These are phyloP conservation scores for Ogataea kodamae DNA, from an alignment of 805 yeast genomes.

Conservation along the genomic window DNA sequence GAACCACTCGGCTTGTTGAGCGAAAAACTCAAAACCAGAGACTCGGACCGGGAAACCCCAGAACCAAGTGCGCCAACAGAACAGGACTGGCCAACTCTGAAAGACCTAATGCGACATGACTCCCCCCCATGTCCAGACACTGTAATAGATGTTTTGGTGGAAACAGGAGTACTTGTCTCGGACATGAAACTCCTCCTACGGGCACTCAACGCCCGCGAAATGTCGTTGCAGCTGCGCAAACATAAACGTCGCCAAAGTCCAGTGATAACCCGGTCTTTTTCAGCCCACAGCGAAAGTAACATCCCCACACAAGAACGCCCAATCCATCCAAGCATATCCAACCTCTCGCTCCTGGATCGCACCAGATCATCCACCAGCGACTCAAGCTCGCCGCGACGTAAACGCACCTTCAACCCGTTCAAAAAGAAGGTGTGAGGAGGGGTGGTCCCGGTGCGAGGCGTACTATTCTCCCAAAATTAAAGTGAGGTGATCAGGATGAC, in stretches of 20 bases:
- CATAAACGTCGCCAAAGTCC: too few relatives aligned
- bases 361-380: too few relatives aligned
- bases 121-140: conserved; percentile 54
- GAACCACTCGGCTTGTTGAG: conserved; percentile 14
- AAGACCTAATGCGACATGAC: conserved; percentile 52
- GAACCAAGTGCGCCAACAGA: background rate
- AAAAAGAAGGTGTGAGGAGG: conserved; percentile 5
- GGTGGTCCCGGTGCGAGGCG: conserved; percentile 3
- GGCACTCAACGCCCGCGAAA: conserved; percentile 50
- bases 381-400: conserved; percentile 2
- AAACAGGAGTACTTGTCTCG: conserved; percentile 56
- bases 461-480: background rate
- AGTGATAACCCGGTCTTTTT: too few relatives aligned
- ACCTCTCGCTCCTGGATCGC: too few relatives aligned
- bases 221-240: conserved; percentile 38
- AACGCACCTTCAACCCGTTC: conserved; percentile 10
- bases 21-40: conserved; percentile 1
- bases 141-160: conserved; percentile 57
- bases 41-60: background rate
- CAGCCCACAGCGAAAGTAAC: too few relatives aligned
- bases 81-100: conserved; percentile 47
- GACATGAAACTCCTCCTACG: conserved; percentile 63
- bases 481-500: conserved; percentile 14
- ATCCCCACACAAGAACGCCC: too few relatives aligned
- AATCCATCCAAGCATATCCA: too few relatives aligned